Base-by-base conservation (phyloP, 1,284 basidiomycete species). In the Sporisorium scitamineum region DNA sequence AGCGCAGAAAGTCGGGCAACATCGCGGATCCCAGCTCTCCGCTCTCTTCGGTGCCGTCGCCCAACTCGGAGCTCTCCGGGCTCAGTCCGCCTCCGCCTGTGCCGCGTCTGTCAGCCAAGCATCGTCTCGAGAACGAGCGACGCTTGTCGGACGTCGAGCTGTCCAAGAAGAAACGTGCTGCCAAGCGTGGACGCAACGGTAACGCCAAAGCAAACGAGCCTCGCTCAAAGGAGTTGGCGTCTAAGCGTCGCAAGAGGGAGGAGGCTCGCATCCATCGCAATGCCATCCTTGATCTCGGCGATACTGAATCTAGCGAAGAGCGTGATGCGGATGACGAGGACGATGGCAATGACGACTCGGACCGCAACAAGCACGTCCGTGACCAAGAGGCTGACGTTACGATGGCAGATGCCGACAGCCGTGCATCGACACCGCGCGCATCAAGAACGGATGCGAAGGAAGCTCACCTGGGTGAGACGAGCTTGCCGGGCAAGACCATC, bases 11-110 rank as follows among this genome's bases (percentile, higher is more conserved):
- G 58, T 61, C 69, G 10, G 70, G 75, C 51, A 73, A 77, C 44
- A 57, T 71, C n/a, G 60, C 58, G 2, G 72, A 68, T 41, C 75
- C 75, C 3, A 76, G 77, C 58, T 79, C 73, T 42, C 73, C 73
- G 5, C 55, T 73, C 20, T 73, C 73, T 14, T 79, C 77, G 1
- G 41, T 76, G 1, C 69, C 73, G 7, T 76, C 73, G 42, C 73
- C 73, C 24, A 60, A 68, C 20, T 63, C 67, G 29, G 54, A 54
- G 3, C 50, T 44, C 16, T 68, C 63, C 7, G 64, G 44, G 20
- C 27, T 61, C 29, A 75, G 75, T 44, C 63, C 71, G 20, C 61
- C 71, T 9, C 71, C 71, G 5, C 45, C 61, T 1, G 60, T 64
- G 13, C 61, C 47, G 11, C 66, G 67, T n/a, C 57, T 57, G 13